Base-by-base conservation (phyloP, 306 rosid genomes). In the Fragaria ananassa region DNA sequence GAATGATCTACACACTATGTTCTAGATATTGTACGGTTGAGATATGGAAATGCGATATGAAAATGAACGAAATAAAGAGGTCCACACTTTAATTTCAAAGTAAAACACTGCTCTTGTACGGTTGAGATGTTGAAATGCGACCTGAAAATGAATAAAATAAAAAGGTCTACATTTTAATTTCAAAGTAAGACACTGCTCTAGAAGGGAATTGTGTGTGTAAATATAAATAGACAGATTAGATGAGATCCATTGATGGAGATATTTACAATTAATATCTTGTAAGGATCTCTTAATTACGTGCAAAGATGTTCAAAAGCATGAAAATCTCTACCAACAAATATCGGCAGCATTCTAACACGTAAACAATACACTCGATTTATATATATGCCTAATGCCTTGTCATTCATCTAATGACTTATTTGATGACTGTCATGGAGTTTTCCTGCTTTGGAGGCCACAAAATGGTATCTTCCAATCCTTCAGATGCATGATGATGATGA, bases 371-470 rank as follows among this genome's bases (percentile, higher is more conserved):
- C 64, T 25, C 13, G 12, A 23, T 8, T 25, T n/a, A n/a, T 19
- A 53, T 54, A n/a, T 54, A 58, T 11, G 8, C 53, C 14, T 8
- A n/a, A 58, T 11, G 18, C 53, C 14, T 8, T n/a, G 60, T 72
- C 64, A 51, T 62, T 17, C 41, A 14, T 19, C n/a, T 37, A 47
- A 27, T 65, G 77, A 71, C 71, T 29, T 67, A 39, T 56, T 21
- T 46, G 77, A 62, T 37, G 23, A 75, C 49, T 69, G 29, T 75
- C 76, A 70, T 62, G 69, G 84, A 69, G 61, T 62, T 75, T 77
- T 75, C 77, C 74, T 50, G 51, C 72, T 27, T 62, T 70, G 84
- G 62, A 68, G 76, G 79, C 66, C 80, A 74, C 80, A 27, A 69
- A 60, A 69, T 8, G 63, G 79, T 34, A 81, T 80, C 76, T 81